Base-by-base conservation (phyloP, 306 rosid genomes). In the Dryas octopetala region DNA sequence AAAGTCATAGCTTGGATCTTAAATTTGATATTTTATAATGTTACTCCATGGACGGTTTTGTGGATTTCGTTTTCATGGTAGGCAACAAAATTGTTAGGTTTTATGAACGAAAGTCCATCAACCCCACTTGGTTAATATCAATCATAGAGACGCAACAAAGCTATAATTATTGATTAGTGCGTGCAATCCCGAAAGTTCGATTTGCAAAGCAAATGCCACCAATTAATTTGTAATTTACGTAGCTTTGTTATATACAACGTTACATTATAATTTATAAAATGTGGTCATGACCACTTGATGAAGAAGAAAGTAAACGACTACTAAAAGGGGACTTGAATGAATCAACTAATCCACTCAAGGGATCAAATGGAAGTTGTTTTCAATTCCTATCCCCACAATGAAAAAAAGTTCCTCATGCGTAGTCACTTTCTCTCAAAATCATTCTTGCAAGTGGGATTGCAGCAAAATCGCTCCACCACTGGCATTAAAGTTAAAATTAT, bases 311-410 rank as follows among this genome's bases (percentile, higher is more conserved):
- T 0, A 57, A 75, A 19, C 0, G 19, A 19, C 19, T 19, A 19
- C 19, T 19, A 19, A 19, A 19, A 15, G 73, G 41, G 32, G 32
- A 45, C 28, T 6, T 9, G 47, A 74, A 19, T 41, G 49, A 6
- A 46, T 32, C 76, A 62, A 67, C 23, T 59, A 45, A 53, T 61
- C 46, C 75, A 68, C 76, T 79, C 55, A 66, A 57, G 32, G 32
- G 32, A 28, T 28, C 49, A 62, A 70, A 43, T 74, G 71, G 43
- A 70, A 40, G 70, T 16, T 50, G 69, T 46, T 64, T 76, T 76
- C 32, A 28, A 28, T 28, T 28, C 84, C 67, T 19, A 57, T 81
- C 84, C 80, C 77, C 74, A 70, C 73, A 75, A 63, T 1, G 64
- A 59, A 70, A 40, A 62, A 55, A 69, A 19, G 50, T 60, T 69